phyloP scores from a whole-genome alignment of 148 eudicot genomes.

The Cornus florida region DNA sequence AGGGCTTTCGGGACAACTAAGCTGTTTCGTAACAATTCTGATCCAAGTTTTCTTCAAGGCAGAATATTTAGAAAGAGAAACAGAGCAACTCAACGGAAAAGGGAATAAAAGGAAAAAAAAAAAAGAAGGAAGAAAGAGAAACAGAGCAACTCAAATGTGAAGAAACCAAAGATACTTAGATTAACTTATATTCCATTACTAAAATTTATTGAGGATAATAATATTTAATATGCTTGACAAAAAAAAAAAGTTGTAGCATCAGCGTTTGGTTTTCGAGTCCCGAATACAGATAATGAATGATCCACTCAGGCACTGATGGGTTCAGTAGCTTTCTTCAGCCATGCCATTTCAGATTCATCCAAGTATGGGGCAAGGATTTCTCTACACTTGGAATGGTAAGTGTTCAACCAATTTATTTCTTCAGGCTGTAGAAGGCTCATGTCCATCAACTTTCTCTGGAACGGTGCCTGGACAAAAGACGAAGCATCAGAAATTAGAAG shows the following conservation, averaged over 20 bases:
- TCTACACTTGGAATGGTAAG: conserved; percentile 68
- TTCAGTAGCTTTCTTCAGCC: conserved; percentile 82
- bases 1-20: no score
- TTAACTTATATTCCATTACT: background rate
- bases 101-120: background rate
- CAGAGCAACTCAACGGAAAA: no score
- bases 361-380: conserved; percentile 64
- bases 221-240: background rate
- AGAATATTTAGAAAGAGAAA: no score
- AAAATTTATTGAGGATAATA: background rate
- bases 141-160: background rate
- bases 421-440: conserved; percentile 61
- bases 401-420: conserved; percentile 77
- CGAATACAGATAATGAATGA: background rate
- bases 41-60: no score
- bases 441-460: conserved; percentile 79
- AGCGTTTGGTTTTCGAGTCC: background rate
- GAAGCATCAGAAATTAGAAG: conserved; percentile 1
- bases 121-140: background rate
- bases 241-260: background rate
- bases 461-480: conserved; percentile 65
- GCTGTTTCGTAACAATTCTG: no score
- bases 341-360: conserved; percentile 61
- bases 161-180: background rate
- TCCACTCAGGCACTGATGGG: conserved; percentile 44